Percentiles rank a stretch among this genome's conserved stretches.
These are phyloP conservation scores for Batkoa obscura DNA, from an alignment of 371 early-diverging fungal species.

Conservation along the genomic window DNA sequence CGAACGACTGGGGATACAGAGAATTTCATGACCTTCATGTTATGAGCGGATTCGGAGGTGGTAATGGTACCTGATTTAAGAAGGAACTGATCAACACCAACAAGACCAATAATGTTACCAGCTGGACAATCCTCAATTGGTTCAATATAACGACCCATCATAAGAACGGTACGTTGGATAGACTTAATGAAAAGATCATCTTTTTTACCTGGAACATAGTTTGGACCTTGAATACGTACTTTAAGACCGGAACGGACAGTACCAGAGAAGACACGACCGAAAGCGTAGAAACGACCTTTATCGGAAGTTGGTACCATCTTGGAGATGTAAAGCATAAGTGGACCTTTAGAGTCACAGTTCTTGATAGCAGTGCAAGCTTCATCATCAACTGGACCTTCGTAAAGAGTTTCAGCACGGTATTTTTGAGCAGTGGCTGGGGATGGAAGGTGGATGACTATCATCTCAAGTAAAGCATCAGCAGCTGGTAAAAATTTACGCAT, in stretches of 20 bases:
- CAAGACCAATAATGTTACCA: slow-evolving; percentile 81
- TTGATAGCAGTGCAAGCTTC: slow-evolving; percentile 47
- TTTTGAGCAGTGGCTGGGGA: slow-evolving; percentile 88
- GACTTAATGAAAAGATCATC: slow-evolving; percentile 83
- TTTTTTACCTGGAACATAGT: slow-evolving; percentile 78
- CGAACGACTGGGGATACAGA: slow-evolving; percentile 71
- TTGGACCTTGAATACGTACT: slow-evolving; percentile 82
- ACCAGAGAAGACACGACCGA: slow-evolving; percentile 86
- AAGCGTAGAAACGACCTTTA: slow-evolving; percentile 91
- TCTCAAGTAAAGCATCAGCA: slow-evolving; percentile 92
- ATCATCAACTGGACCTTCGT: slow-evolving; percentile 86
- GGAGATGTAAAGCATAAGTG: slow-evolving; percentile 75
- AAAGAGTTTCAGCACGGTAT: slow-evolving; percentile 89
- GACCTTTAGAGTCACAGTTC: slow-evolving; percentile 73
- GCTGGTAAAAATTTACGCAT: slow-evolving; percentile 99
- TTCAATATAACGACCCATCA: slow-evolving; percentile 98
- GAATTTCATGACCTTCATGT: slow-evolving; percentile 54
- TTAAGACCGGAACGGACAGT: slow-evolving; percentile 52
- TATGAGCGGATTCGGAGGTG: slow-evolving; percentile 37
- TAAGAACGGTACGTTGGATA: slow-evolving; percentile 88
- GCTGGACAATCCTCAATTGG: slow-evolving; percentile 55
- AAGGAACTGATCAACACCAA: slow-evolving; percentile 81
- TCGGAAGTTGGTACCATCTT: slow-evolving; percentile 75
- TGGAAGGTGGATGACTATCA: slow-evolving; percentile 59
- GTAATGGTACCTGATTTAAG: slow-evolving; percentile 88